Percentiles rank a stretch among this genome's conserved stretches.
Evolutionary conservation across 148 eudicot species (phyloP).

Genomic region (Nyssa sinensis): DNA sequence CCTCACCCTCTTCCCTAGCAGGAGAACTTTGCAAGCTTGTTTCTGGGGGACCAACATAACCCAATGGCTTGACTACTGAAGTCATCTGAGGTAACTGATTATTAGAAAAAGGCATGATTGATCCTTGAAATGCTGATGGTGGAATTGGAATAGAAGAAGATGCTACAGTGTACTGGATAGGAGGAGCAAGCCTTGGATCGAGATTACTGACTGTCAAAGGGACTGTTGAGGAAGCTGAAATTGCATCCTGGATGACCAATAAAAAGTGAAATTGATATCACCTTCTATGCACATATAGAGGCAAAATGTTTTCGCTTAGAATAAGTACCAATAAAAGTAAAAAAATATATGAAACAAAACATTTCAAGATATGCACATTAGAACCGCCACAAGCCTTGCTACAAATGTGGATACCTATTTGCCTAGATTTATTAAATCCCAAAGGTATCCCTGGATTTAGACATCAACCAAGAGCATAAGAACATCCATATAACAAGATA

Average conservation of each 20-base stretch:
- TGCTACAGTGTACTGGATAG: slow-evolving; percentile 40
- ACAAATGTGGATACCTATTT: background rate
- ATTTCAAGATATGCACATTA: background rate
- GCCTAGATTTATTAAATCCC: background rate
- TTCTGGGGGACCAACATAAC: slow-evolving; percentile 57
- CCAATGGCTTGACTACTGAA: slow-evolving; percentile 47
- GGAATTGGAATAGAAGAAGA: slow-evolving; percentile 48
- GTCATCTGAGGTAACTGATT: slow-evolving; percentile 52
- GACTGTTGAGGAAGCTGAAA: slow-evolving; percentile 48
- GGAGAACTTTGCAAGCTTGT: slow-evolving; percentile 76
- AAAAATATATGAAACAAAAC: background rate
- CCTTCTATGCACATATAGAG: background rate
- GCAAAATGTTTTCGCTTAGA: background rate
- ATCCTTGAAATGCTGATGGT: slow-evolving; percentile 49
- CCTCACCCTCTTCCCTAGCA: slow-evolving; percentile 98
- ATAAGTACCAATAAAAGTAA: background rate
- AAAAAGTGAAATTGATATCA: background rate
- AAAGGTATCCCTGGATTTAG: background rate
- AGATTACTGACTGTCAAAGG: slow-evolving; percentile 37
- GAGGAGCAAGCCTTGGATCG: slow-evolving; percentile 58
- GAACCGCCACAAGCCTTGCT: background rate
- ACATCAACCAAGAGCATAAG: slow-evolving; percentile 1
- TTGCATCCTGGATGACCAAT: slow-evolving; percentile 62
- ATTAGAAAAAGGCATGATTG: slow-evolving; percentile 41
- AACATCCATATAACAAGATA: background rate